These are phyloP conservation scores for Pseudogymnoascus sp. DNA, from an alignment of 2,329 filamentous ascomycete genomes.

Conservation along the genomic window DNA sequence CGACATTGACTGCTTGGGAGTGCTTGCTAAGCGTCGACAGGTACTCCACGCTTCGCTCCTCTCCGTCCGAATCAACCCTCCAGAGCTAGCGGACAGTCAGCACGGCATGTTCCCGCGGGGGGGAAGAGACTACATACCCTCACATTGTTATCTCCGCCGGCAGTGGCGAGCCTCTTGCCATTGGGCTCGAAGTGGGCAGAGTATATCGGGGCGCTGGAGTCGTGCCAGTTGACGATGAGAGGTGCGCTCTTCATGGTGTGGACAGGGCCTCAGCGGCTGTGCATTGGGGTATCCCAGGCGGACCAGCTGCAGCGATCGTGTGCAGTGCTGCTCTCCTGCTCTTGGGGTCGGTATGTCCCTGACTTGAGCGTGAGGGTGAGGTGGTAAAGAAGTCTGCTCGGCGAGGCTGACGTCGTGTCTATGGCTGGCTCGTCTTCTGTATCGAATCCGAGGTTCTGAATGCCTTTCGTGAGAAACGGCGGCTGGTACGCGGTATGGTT, in stretches of 20 bases:
- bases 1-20: constrained; percentile 95
- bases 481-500: neutral
- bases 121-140: constrained; percentile 48
- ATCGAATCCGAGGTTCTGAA: neutral
- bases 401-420: neutral
- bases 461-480: neutral
- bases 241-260: constrained; percentile 84
- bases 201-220: constrained; percentile 94
- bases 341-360: neutral
- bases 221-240: constrained; percentile 97
- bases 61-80: constrained; percentile 77
- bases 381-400: neutral
- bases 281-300: neutral
- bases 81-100: constrained; percentile 56
- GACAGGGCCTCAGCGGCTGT: neutral
- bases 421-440: neutral
- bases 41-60: constrained; percentile 84
- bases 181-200: constrained; percentile 93
- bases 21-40: constrained; percentile 87
- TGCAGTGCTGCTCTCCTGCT: neutral
- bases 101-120: constrained; percentile 26
- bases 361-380: neutral
- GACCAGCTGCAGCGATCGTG: neutral
- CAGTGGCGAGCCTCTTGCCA: constrained; percentile 86
- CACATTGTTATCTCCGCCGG: constrained; percentile 93